Base-by-base conservation (phyloP, 345 rosid genomes). In the Durio zibethinus region DNA sequence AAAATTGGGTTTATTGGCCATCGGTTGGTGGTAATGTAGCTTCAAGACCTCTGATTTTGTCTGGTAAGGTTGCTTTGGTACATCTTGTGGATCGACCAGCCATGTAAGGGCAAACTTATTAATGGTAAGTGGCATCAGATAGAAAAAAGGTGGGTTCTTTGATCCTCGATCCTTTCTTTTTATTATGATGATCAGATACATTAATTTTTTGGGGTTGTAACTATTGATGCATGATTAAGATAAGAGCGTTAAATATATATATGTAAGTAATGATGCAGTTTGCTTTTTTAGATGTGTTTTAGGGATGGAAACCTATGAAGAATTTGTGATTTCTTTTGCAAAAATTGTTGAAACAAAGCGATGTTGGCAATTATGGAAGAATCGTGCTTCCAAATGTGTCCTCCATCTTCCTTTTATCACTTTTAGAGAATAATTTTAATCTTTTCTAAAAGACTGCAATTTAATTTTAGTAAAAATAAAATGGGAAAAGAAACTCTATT, bases 301-400 rank as follows among this genome's bases (percentile, higher is more conserved):
- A 96, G 99, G 97, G 91, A 48, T 94, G 91, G 95, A 96, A 96
- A 72, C 84, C 97, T 29, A 98, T 94, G 87, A 94, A 91, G 88
- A 96, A 92, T 56, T 75, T 96, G 90, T 88, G 93, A 87, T 94
- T 96, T 88, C 95, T 96, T 52, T 84, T 94, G 80, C 99, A 94
- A 75, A 96, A 96, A 79, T 98, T 94, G 60, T 83, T 96, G 92
- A 96, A 96, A 89, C 99, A 96, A 80, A 96, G 99, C 80, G 99
- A 96, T 76, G 99, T 94, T 45, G 98, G 99, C 43, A 96, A 87
- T 79, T 94, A 92, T 33, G 99, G 99, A 78, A 89, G 99, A 74
- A 96, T 96, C 48, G 99, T 96, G 79, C 78, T 93, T 47, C 99
- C 99, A 67, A 96, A 93, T 85, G 99, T 93, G 75, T n/a, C n/a